Evolutionary conservation across 139 green algal species (phyloP).

Genomic region (Coelastrella sp.): DNA sequence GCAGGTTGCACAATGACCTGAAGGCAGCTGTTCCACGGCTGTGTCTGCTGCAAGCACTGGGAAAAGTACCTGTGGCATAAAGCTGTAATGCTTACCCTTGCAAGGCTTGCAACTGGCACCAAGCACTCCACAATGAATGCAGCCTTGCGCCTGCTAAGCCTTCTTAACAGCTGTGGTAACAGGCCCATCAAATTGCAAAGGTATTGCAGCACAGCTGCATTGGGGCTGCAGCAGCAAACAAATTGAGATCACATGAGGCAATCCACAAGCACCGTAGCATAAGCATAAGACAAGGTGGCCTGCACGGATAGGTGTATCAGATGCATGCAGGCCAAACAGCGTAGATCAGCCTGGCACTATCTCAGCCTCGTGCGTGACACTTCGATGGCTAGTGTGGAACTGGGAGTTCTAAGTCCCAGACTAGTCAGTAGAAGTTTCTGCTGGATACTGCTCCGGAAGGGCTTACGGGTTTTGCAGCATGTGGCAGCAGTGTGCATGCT

Average conservation of each 20-base stretch:
- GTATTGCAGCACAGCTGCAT: conserved; percentile 2
- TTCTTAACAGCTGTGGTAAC: conserved; percentile 7
- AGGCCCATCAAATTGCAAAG: background rate
- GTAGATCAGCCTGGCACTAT: background rate
- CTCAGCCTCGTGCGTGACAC: background rate
- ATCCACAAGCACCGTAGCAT: background rate
- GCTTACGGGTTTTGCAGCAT: background rate
- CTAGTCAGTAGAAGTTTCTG: background rate
- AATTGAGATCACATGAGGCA: background rate
- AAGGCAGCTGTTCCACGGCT: too few species aligned
- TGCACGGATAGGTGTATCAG: background rate
- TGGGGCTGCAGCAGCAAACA: conserved; percentile 2
- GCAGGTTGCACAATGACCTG: too few species aligned
- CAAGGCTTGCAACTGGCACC: background rate
- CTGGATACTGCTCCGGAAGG: background rate
- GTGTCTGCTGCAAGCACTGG: too few species aligned
- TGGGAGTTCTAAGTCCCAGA: too few species aligned
- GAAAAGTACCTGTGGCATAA: too few species aligned
- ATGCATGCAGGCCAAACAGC: background rate
- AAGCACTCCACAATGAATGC: conserved; percentile 11
- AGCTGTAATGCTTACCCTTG: background rate
- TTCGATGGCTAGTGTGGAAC: background rate
- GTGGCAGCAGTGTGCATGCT: background rate
- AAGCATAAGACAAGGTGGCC: background rate
- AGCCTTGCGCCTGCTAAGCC: conserved; percentile 9